Evolutionary conservation across 345 rosid genomes (phyloP), one percentile per base, ranked within the genome.

Genomic region (Ceriops decandra): DNA sequence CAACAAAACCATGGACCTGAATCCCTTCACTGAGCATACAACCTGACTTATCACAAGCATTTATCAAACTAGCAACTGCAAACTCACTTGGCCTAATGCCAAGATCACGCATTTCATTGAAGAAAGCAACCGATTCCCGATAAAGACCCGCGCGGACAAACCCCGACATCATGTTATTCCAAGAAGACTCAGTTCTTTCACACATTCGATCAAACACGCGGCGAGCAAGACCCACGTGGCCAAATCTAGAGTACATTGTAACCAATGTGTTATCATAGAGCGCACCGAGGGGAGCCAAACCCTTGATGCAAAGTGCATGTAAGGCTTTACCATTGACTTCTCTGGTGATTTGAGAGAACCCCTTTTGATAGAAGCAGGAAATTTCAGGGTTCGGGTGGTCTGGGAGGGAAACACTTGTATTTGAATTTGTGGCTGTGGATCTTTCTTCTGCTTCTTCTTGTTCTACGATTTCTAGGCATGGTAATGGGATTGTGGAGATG

Each of bases 101-200:
- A 38, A 53, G 66, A 70, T 33, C 69, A 74, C 58, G 73, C 88
- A 84, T 83, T 52, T 76, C 79, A 65, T 63, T 32, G 20, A 90
- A 85, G 58, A 87, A 85, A 2, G 26, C 47, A 58, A 87, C 52
- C 2, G 85, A 83, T 38, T 87, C 82, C 24, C 71, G 16, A 72
- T 84, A 85, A 54, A 69, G 62, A 17, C 90, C 83, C 49, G 73
- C 80, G 17, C 84, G 85, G 60, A 89, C 92, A 72, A 85, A 62
- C 9, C 92, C 93, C 11, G 96, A 86, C 80, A 89, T 79, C 87
- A 87, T 73, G 33, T 86, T 89, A 78, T 91, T 93, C 97, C 98
- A 93, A 53, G 98, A 86, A 72, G 88, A 82, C 59, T 82, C 86
- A 49, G 85, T 89, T 79, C 83, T 87, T 26, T 82, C 83, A 62